Base-by-base conservation (phyloP, 495 filamentous ascomycete genomes). In the Xylaria telfairii region DNA sequence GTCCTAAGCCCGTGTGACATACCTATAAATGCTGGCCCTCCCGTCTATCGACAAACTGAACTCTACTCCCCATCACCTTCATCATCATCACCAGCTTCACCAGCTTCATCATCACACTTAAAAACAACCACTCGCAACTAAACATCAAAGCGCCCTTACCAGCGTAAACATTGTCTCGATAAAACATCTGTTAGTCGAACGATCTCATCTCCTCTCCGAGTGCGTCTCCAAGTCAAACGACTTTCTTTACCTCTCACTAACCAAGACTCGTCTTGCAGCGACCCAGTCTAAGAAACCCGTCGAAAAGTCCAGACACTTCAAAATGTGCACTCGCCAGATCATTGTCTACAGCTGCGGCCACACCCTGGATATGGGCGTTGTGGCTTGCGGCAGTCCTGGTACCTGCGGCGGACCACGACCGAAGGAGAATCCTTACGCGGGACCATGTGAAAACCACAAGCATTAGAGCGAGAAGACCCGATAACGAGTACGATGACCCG, bases 11-110 rank as follows among this genome's bases (percentile, higher is more conserved):
- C 39, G 59, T 49, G 60, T 59, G 32, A 65, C 51, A 47, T 39
- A n/a, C 10, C 30, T 70, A 70, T 70, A 70, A 70, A 70, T 54
- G 39, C 51, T 70, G 44, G 60, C 61, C 21, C 68, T 70, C 68
- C 68, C 68, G 10, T 41, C 68, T 49, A 5, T 49, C 24, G 49
- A 47, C 17, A 32, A 57, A 57, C 67, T 28, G 57, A 63, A 21
- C 3, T 68, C 19, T 63, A 65, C 37, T 65, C 68, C 24, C 41
- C 54, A 68, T 32, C 26, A 61, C 56, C 41, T 17, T 28, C 60
- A 69, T 24, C 34, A 67, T 21, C 21, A 28, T 41, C 28, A 67
- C 51, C 37, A 62, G 24, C 17, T 32, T 39, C 67, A 63, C 57
- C 24, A 39, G 46, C 49, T 44, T 32, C n/a, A 59, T 24, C 63